Percentiles rank a stretch among this genome's conserved stretches.
Evolutionary conservation across 164 flowering plant genomes (phyloP).

Genomic region (Umbilicus rupestris): DNA sequence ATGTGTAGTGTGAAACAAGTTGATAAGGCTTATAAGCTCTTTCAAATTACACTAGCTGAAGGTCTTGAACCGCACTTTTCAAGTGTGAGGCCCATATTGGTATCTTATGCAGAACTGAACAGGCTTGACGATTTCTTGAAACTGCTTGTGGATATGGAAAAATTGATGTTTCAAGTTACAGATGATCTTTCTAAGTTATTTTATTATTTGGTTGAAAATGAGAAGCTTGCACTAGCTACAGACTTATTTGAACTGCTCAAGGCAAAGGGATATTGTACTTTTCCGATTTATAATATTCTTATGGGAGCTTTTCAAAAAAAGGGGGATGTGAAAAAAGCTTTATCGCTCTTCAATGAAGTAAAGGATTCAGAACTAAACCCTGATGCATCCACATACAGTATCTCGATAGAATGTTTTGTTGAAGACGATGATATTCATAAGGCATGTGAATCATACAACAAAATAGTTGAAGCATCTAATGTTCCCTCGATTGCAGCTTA

Average conservation of each 20-base stretch:
- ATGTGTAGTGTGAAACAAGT: conserved; percentile 50
- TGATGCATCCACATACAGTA: conserved; percentile 51
- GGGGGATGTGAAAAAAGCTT: conserved; percentile 46
- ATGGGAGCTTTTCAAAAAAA: conserved; percentile 48
- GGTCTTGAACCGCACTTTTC: conserved; percentile 57
- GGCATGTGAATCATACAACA: conserved; percentile 65
- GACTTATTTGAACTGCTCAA: conserved; percentile 54
- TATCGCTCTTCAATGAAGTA: conserved; percentile 52
- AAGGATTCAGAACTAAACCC: conserved; percentile 34
- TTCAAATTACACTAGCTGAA: conserved; percentile 49
- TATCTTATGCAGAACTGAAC: conserved; percentile 45
- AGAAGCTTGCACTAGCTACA: conserved; percentile 31
- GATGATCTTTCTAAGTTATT: conserved; percentile 59
- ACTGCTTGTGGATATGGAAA: conserved; percentile 53
- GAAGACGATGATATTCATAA: conserved; percentile 44
- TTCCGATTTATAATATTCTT: conserved; percentile 56
- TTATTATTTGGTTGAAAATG: conserved; percentile 35
- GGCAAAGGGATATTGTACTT: conserved; percentile 38
- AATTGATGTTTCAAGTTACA: conserved; percentile 34
- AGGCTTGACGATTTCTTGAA: conserved; percentile 45
- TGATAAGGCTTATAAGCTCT: conserved; percentile 68
- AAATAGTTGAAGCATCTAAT: conserved; percentile 41
- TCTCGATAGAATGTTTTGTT: conserved; percentile 56
- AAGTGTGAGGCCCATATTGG: conserved; percentile 63
- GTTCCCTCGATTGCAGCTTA: conserved; percentile 61